Evolutionary conservation across 1,284 basidiomycete genomes (phyloP).

Genomic region (Hemileia vastatrix): DNA sequence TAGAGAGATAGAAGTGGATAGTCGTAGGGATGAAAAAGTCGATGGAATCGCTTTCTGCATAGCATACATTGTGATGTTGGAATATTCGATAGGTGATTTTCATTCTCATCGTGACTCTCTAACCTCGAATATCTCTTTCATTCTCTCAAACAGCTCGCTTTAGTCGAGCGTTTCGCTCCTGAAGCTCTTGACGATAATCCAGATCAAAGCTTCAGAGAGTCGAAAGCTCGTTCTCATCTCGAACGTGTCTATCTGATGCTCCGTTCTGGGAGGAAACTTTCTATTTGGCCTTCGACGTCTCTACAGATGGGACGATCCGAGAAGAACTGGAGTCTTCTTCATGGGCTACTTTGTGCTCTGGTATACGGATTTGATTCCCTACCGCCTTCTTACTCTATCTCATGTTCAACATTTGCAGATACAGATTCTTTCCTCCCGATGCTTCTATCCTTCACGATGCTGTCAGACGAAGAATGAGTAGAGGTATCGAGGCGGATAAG

Average conservation of each 20-base stretch:
- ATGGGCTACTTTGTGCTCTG: conserved; percentile 45
- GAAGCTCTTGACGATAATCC: conserved; percentile 40
- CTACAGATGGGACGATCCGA: conserved; percentile 29
- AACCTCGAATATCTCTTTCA: background rate
- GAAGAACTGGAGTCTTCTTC: conserved; percentile 33
- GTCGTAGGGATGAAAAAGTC: conserved; percentile 31
- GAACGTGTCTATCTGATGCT: conserved; percentile 42
- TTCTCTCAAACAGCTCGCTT: conserved; percentile 27
- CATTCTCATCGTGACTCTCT: background rate
- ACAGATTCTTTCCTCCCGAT: conserved; percentile 42
- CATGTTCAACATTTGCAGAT: conserved; percentile 39
- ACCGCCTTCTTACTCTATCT: conserved; percentile 37
- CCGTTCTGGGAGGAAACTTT: conserved; percentile 44
- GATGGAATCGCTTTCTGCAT: conserved; percentile 41
- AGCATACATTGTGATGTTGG: conserved; percentile 33
- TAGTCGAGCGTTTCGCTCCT: conserved; percentile 39
- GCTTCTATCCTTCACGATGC: conserved; percentile 38
- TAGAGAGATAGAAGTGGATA: background rate
- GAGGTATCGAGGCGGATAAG: conserved; percentile 39
- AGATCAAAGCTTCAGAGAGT: conserved; percentile 38
- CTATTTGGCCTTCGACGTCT: conserved; percentile 24
- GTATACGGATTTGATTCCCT: conserved; percentile 41
- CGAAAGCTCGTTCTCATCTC: conserved; percentile 37
- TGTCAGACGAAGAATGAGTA: conserved; percentile 39
- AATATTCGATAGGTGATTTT: background rate